Evolutionary conservation across 2,329 filamentous ascomycete genomes (phyloP).

Genomic region (Epichloe amarillans): DNA sequence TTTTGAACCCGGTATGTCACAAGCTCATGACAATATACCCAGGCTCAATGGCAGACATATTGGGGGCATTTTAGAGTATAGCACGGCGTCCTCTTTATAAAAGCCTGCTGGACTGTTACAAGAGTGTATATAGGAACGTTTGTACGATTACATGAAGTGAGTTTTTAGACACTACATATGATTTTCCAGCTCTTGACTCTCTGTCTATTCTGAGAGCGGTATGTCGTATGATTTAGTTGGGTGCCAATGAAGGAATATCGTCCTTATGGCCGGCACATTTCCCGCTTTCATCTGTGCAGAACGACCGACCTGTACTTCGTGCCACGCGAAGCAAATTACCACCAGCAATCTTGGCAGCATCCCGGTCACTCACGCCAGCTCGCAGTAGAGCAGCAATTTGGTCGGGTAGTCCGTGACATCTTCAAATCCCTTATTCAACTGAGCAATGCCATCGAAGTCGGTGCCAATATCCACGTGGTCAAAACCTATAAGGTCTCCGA

Average conservation of each 20-base stretch:
- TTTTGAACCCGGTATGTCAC: not conserved
- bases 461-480: conserved; percentile 80
- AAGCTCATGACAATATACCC: no score
- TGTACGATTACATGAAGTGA: conserved; percentile 14
- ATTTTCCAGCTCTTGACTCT: not conserved
- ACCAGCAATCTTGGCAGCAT: conserved; percentile 64
- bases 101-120: conserved; percentile 11
- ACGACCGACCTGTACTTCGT: conserved; percentile 58
- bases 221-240: not conserved
- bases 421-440: conserved; percentile 59
- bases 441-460: conserved; percentile 70
- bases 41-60: no score
- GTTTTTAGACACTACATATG: not conserved
- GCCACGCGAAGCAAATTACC: conserved; percentile 76
- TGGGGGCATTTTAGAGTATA: not conserved
- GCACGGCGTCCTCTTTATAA: not conserved
- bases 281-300: conserved; percentile 49
- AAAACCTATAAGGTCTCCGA: conserved; percentile 72
- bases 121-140: conserved; percentile 17
- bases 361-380: conserved; percentile 58
- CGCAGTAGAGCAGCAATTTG: conserved; percentile 62
- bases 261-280: conserved; percentile 41
- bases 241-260: not conserved
- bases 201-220: not conserved
- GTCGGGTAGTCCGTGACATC: conserved; percentile 72